Percentiles rank a stretch among this genome's conserved stretches.
Conservation (phyloP, 495 filamentous ascomycete genomes). For the Penicillium cinerascens region DNA sequence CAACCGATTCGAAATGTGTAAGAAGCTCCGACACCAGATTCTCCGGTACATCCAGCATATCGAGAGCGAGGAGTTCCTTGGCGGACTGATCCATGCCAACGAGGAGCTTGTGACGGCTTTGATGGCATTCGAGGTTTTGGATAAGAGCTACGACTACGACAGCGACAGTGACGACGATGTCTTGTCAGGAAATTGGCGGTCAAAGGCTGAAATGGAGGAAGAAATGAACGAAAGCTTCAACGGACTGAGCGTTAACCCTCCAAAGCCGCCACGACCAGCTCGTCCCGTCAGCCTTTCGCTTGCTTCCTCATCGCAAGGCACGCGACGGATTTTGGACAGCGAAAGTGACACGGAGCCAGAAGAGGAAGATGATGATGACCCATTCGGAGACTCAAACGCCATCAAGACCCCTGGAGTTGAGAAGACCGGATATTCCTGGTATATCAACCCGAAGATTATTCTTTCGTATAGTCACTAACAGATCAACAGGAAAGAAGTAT, state of each 20-base stretch:
- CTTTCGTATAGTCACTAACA: neutral
- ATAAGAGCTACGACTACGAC: slow-evolving; percentile 94
- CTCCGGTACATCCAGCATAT: slow-evolving; percentile 84
- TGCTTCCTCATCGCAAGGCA: slow-evolving; percentile 23
- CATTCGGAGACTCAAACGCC: slow-evolving; percentile 74
- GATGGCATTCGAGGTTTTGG: slow-evolving; percentile 90
- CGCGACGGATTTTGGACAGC: slow-evolving; percentile 24
- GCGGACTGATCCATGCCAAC: slow-evolving; percentile 75
- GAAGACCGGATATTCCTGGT: slow-evolving; percentile 54
- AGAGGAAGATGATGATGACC: slow-evolving; percentile 66
- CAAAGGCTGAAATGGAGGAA: slow-evolving; percentile 24
- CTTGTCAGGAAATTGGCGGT: slow-evolving; percentile 36
- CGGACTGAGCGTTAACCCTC: slow-evolving; percentile 40
- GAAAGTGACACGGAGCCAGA: slow-evolving; percentile 49
- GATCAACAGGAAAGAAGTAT: slow-evolving; percentile 23
- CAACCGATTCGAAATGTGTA: slow-evolving; percentile 80
- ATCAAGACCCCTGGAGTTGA: slow-evolving; percentile 59
- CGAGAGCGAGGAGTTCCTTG: slow-evolving; percentile 79
- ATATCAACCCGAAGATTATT: slow-evolving; percentile 12
- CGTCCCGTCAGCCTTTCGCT: slow-evolving; percentile 32
- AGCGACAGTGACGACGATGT: slow-evolving; percentile 77
- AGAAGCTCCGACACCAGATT: slow-evolving; percentile 75
- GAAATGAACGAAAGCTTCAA: slow-evolving; percentile 37
- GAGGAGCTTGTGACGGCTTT: slow-evolving; percentile 86
- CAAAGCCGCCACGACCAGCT: slow-evolving; percentile 39